Evolutionary conservation across 1,284 basidiomycete genomes (phyloP).

Genomic region (Kwoniella shivajii): DNA sequence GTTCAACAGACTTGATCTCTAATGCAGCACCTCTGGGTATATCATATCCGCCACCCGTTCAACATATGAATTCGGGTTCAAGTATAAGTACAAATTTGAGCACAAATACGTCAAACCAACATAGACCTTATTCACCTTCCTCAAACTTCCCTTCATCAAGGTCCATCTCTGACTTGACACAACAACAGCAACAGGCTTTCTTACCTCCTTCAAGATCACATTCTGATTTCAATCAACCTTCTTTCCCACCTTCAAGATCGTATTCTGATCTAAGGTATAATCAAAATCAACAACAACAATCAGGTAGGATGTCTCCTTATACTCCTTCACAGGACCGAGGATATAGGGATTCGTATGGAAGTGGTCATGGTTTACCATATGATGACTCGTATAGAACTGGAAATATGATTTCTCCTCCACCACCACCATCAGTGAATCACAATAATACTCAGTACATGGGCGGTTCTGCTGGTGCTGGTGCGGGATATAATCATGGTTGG

Average conservation of each 20-base stretch:
- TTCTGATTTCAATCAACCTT: conserved; percentile 1
- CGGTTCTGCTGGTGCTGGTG: neutral
- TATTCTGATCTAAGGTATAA: too few species aligned
- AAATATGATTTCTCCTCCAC: neutral
- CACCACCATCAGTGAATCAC: neutral
- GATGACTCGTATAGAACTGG: conserved; percentile 1
- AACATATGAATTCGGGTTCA: neutral
- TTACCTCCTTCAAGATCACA: conserved; percentile 16
- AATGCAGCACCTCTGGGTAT: conserved; percentile 40
- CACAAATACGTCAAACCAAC: too few species aligned
- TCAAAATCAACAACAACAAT: too few species aligned
- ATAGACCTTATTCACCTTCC: neutral
- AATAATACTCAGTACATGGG: neutral
- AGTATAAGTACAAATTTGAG: too few species aligned
- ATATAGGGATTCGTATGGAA: neutral
- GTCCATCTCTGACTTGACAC: neutral
- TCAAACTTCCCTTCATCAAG: neutral
- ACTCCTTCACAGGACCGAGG: neutral
- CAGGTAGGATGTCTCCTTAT: conserved; percentile 13
- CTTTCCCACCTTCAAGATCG: too few species aligned
- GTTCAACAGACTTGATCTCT: conserved; percentile 33
- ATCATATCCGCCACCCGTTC: conserved; percentile 34
- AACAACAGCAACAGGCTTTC: too few species aligned
- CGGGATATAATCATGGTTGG: neutral
- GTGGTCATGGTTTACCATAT: conserved; percentile 5